phyloP scores from a whole-genome alignment of 2,329 filamentous ascomycete species.

The Leptodontidium sp. region DNA sequence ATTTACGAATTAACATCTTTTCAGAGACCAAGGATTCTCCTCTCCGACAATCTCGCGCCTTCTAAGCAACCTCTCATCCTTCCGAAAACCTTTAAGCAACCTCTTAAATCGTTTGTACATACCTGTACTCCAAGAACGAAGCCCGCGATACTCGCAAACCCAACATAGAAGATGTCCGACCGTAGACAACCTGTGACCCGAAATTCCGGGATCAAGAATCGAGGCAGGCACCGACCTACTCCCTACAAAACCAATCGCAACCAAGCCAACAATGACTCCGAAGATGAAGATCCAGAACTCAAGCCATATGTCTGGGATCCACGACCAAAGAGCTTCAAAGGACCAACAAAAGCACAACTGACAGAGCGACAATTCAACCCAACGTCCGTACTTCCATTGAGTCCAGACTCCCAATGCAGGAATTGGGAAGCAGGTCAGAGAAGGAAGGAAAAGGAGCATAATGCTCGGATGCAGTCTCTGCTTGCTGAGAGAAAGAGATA shows the following conservation, averaged over 20 bases:
- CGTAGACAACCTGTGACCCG: not conserved
- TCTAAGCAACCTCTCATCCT: not conserved
- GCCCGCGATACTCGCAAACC: not conserved
- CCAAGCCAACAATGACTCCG: not conserved
- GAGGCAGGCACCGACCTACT: not conserved
- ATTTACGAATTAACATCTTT: too few species aligned
- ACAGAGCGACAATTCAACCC: constrained; percentile 1
- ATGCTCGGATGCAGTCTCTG: not conserved
- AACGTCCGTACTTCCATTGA: not conserved
- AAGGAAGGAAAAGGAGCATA: not conserved
- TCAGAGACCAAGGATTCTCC: too few species aligned
- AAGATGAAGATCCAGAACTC: not conserved
- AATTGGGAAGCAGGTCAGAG: not conserved
- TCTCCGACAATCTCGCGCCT: too few species aligned
- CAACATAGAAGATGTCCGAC: not conserved
- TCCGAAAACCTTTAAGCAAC: not conserved
- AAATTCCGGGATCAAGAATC: not conserved
- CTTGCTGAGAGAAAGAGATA: not conserved
- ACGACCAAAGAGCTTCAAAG: not conserved
- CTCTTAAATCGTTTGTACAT: not conserved
- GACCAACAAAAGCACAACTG: not conserved
- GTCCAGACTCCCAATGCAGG: not conserved
- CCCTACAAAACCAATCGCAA: not conserved
- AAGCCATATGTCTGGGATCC: not conserved
- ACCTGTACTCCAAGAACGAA: not conserved